Evolutionary conservation across 139 green algal genomes (phyloP), one percentile per base, ranked within the genome.

Genomic region (Zygnema circumcarinatum): DNA sequence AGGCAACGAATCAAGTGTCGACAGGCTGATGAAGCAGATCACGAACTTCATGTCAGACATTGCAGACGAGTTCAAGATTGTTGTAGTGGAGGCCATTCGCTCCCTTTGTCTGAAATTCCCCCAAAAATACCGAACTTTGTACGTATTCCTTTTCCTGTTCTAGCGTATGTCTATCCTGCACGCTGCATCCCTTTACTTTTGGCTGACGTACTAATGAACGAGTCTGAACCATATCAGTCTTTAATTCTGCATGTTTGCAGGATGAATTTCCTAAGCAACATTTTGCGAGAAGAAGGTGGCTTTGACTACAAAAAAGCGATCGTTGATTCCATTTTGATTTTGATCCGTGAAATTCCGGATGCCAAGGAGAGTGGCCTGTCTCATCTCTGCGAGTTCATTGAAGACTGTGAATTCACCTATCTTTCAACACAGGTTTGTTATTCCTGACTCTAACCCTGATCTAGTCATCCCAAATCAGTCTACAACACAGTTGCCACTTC

Each of bases 301-400:
- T 99, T 99, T 82, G 97, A 98, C 90, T 99, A 98, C 94, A 99
- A 99, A 93, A 95, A 96, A 79, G 93, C 96, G 20, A 99, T 99
- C 35, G 96, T 99, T 35, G 92, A 97, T 83, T 93, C 95, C 40
- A 98, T 99, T 74, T 92, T 99, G 32, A 94, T 93, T 67, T 92
- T 99, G 36, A 97, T 99, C 75, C 89, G 92, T 69, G 94, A 98
- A 67, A 98, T 99, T 79, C 96, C 97, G 20, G 97, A 99, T 31
- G 94, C 97, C 74, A 98, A 98, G 88, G 97, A 99, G 92, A 89
- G 94, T n/a, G 97, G 96, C 1, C 93, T 99, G 73, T 92, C 89
- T 1, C 96, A 99, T 92, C 92, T 99, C 72, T 98, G 95, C 74
- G 97, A 99, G 93, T 99, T 99, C 94, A 99, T 99, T 54, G 97